Evolutionary conservation across 257 asterid genomes (phyloP).

Genomic region (Sherardia arvensis): DNA sequence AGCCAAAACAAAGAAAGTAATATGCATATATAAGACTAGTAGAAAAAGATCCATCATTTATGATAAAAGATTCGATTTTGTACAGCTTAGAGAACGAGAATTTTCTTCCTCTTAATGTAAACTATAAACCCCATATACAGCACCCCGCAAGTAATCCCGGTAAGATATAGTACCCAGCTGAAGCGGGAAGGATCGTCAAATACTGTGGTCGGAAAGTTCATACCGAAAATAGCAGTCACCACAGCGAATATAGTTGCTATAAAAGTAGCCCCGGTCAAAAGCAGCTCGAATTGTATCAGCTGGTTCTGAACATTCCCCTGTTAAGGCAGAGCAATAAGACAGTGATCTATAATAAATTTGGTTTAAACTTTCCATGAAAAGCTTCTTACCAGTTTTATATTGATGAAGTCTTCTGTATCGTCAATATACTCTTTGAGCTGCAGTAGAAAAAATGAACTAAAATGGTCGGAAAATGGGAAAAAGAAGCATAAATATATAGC

Average conservation of each 20-base stretch:
- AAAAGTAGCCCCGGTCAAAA: conserved; percentile 94
- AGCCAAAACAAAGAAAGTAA: conserved; percentile 16
- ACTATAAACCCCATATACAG: conserved; percentile 48
- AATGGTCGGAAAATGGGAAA: too few species aligned
- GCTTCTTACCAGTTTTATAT: conserved; percentile 70
- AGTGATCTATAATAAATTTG: not conserved
- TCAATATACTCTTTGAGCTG: conserved; percentile 99
- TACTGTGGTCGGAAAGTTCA: conserved; percentile 63
- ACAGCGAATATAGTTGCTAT: conserved; percentile 76
- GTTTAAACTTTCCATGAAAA: not conserved
- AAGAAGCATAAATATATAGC: not conserved
- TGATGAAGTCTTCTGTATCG: conserved; percentile 95
- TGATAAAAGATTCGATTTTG: not conserved
- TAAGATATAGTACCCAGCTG: conserved; percentile 60
- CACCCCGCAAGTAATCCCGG: conserved; percentile 51
- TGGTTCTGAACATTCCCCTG: conserved; percentile 99
- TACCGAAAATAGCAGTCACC: conserved; percentile 90
- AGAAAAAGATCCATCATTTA: not conserved
- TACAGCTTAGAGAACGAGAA: conserved; percentile 44
- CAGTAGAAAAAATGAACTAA: too few species aligned
- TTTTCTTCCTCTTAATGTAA: conserved; percentile 78
- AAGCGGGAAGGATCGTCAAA: conserved; percentile 55
- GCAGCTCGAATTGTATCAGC: conserved; percentile 83
- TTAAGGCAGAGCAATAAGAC: conserved; percentile 6
- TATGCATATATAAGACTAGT: not conserved